phyloP scores from a whole-genome alignment of 169 alveolate species.

The Plasmodium falciparum region DNA sequence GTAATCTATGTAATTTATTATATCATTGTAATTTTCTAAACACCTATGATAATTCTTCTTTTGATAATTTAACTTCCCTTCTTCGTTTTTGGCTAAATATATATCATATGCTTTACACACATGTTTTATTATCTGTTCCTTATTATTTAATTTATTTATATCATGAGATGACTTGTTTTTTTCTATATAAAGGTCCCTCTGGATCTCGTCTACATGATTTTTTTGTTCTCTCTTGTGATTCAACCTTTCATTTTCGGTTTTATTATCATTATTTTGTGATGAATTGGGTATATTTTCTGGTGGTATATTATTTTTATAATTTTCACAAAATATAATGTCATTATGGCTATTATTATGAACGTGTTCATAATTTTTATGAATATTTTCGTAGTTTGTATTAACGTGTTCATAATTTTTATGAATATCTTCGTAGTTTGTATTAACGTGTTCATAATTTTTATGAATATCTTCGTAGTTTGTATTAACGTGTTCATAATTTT shows the following conservation, averaged over 20 bases:
- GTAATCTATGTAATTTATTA: constrained; percentile 67
- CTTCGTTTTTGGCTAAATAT: constrained; percentile 55
- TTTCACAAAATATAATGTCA: neutral
- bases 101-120: constrained; percentile 36
- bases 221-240: neutral
- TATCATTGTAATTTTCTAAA: constrained; percentile 69
- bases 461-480: neutral
- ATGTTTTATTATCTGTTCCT: neutral
- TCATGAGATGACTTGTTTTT: neutral
- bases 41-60: constrained; percentile 59
- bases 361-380: neutral
- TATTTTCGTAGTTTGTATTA: neutral
- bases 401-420: neutral
- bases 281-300: neutral
- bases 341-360: neutral
- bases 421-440: neutral
- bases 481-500: too few relatives aligned
- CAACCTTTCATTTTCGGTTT: neutral
- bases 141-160: neutral
- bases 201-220: neutral
- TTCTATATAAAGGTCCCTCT: neutral
- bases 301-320: neutral
- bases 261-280: neutral
- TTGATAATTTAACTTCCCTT: constrained; percentile 61
- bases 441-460: neutral